Base-by-base conservation (phyloP, 495 filamentous ascomycete species). In the Penicillium malachiteum region DNA sequence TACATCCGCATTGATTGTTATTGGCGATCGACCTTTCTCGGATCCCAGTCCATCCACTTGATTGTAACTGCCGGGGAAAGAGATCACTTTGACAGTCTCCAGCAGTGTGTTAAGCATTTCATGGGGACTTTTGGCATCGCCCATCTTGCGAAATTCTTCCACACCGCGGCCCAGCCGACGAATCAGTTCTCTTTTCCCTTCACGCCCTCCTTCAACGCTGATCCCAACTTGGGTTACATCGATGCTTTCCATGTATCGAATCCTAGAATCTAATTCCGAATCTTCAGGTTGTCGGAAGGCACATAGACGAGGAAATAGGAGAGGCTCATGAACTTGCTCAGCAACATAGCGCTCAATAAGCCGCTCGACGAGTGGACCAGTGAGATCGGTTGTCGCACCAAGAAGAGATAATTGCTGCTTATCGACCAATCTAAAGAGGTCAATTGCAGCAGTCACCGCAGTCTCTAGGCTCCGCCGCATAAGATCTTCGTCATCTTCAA, bases 161-260 rank as follows among this genome's bases (percentile, higher is more conserved):
- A 96, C 89, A 3, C 88, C 95, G 55, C 81, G 84, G 7, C 79
- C 77, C 6, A 99, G 77, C 26, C 91, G 81, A 12, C 80, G 72
- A 11, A 87, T 79, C 21, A 96, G 74, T 63, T 90, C 86, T 50
- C 86, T 81, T 63, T 91, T 96, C 10, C 81, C 87, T 57, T 76
- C 74, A 37, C 77, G 78, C 1, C 89, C 90, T 18, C 83, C 86
- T 52, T 91, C 87, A 41, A 95, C 87, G 13, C 81, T 76, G 40
- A 97, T 91, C 2, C 95, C 95, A 31, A 97, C 84, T 71, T 99
- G 95, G 3, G 91, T 91, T 40, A 99, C 87, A 66, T 99, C 94
- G 50, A 99, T 87, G 66, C 87, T 87, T 60, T 89, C 84, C 90
- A 97, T 97, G 63, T 95, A 88, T 50, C 89, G 82, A 43, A 97